phyloP scores from a whole-genome alignment of 1,284 basidiomycete species.

The Athelia psychrophila region DNA sequence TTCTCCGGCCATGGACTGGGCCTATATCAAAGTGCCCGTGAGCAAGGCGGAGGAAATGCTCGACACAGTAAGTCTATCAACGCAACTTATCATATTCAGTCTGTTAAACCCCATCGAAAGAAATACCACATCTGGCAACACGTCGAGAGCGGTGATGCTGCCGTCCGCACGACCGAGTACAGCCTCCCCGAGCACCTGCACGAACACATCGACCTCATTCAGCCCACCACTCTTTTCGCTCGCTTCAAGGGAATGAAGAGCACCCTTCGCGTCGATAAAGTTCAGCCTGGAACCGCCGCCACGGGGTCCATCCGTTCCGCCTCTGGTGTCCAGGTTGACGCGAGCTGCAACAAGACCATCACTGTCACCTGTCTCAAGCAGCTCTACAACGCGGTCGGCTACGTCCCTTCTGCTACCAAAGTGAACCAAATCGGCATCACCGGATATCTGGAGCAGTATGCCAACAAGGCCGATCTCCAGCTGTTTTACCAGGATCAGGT shows the following conservation, averaged over 20 bases:
- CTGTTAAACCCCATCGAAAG: conserved; percentile 26
- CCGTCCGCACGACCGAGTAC: conserved; percentile 70
- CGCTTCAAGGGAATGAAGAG: conserved; percentile 45
- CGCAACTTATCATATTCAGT: background rate
- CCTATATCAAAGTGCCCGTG: conserved; percentile 58
- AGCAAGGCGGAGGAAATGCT: conserved; percentile 65
- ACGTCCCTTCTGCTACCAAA: conserved; percentile 31
- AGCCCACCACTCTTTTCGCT: conserved; percentile 74
- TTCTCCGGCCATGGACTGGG: conserved; percentile 69
- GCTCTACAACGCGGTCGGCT: conserved; percentile 49
- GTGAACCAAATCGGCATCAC: conserved; percentile 55
- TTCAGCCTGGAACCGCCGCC: no score
- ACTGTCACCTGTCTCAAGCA: conserved; percentile 48
- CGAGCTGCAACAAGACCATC: conserved; percentile 48
- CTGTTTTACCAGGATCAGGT: conserved; percentile 46
- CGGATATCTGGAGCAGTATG: conserved; percentile 52
- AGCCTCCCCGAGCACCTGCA: conserved; percentile 62
- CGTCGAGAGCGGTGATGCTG: conserved; percentile 42
- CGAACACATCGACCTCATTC: conserved; percentile 65
- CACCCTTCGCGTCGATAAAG: conserved; percentile 33
- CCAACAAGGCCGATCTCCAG: conserved; percentile 53
- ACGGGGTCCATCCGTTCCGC: conserved; percentile 10
- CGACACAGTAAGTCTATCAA: conserved; percentile 46
- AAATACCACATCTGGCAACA: conserved; percentile 65
- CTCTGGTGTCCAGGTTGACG: conserved; percentile 42